Evolutionary conservation across 1,139 yeast genomes (phyloP), one percentile per base, ranked within the genome.

Genomic region (Pneumocystis sp.): DNA sequence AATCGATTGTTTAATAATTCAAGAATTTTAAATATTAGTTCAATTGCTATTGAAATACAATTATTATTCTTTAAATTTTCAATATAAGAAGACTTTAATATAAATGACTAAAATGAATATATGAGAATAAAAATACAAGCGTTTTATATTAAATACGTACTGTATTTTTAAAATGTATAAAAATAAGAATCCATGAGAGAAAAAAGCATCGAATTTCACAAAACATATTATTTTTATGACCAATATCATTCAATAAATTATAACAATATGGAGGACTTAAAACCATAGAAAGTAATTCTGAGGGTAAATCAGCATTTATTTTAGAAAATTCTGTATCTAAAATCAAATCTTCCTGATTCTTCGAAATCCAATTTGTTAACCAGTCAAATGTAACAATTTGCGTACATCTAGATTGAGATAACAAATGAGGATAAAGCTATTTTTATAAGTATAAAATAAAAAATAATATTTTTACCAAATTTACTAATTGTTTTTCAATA

Each of bases 151-250:
- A 21, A 42, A 34, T 12, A 17, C 59, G 72, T 7, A 95, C 83
- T 6, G 87, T 82, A 67, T 85, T 84, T 65, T 82, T 81, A 72
- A 90, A 87, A 72, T 84, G 85, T 40, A 77, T 77, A 69, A 87
- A 80, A 0, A 87, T 74, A 66, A 89, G 75, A 66, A 77, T 76
- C 96, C 96, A 90, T 61, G 84, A 78, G 85, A 89, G 85, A 61
- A 88, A 72, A 71, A 82, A 87, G 59, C 76, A 62, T 63, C 72
- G 64, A 65, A 67, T 66, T 19, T 65, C 64, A 1, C 59, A 45
- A 15, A 59, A 42, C 37, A 66, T 31, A n/a, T 63, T 64, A 17
- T 64, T 63, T 4, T 42, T 65, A 10, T 61, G 62, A 25, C 61
- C 65, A 1, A 61, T 59, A 29, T 64, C 59, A 39, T 65, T 65